phyloP scores from a whole-genome alignment of 176 grass and related monocot species.

The Secale cereale region DNA sequence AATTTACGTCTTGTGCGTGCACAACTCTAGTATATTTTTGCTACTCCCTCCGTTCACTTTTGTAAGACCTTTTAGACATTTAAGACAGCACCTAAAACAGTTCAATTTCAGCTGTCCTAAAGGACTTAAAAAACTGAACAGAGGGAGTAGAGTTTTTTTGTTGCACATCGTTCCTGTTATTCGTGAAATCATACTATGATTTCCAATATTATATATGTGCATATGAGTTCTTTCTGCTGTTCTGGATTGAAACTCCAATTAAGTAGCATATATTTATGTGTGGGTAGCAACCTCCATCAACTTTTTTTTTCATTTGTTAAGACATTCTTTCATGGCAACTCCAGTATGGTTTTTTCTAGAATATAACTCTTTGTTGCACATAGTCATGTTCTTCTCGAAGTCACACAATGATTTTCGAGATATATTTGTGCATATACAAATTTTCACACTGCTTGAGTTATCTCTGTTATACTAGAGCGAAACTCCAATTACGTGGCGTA shows the following conservation, averaged over 20 bases:
- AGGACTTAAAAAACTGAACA: too few species aligned
- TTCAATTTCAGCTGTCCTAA: too few species aligned
- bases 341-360: not conserved
- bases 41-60: too few species aligned
- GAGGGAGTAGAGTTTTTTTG: slow-evolving; percentile 6
- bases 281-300: not conserved
- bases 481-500: slow-evolving; percentile 39
- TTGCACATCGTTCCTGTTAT: not conserved
- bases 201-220: not conserved
- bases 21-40: not conserved
- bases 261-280: not conserved
- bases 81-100: too few species aligned
- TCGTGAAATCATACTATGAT: not conserved
- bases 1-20: not conserved
- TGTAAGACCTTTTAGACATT: too few species aligned
- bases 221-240: slow-evolving; percentile 12
- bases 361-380: slow-evolving; percentile 29
- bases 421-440: slow-evolving; percentile 44
- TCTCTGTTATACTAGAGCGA: slow-evolving; percentile 35
- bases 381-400: slow-evolving; percentile 31
- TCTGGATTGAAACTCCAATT: slow-evolving; percentile 10
- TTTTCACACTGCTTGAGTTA: slow-evolving; percentile 53
- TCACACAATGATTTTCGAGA: slow-evolving; percentile 23
- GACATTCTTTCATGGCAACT: not conserved
- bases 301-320: not conserved